Evolutionary conservation across 192 early-diverging fungal genomes (phyloP), one percentile per base, ranked within the genome.

Genomic region (Coemansia sp.): DNA sequence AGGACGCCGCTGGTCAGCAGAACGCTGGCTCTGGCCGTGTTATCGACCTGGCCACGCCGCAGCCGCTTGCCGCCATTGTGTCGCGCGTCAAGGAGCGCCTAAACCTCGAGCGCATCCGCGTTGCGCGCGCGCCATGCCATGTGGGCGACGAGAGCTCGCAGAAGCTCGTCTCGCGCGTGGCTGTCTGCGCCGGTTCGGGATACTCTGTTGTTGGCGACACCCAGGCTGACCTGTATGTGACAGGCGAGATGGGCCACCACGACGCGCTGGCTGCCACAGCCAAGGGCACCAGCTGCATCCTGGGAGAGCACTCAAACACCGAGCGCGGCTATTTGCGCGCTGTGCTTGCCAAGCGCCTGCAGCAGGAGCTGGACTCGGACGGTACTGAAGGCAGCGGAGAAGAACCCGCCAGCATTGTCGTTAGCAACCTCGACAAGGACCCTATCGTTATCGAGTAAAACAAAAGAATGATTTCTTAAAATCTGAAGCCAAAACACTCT

Each of bases 211-310:
- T 94, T 14, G 67, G 66, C 13, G 73, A 81, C 0, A 66, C 77
- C 0, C 3, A 72, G 15, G 89, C 93, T 4, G 95, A 96, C 73
- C 65, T 98, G 29, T 93, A 87, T 66, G 86, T 93, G 35, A 95
- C 96, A 9, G 96, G 95, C 14, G 96, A 98, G 84, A 93, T 98
- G 89, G 88, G 88, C 14, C 96, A 98, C 67, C 96, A 98, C 56
- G 93, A 95, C 45, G 88, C 95, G 5, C 84, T 98, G n/a, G 91
- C 87, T 25, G 91, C 93, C 13, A 60, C 91, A 6, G 88, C 87
- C 9, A 84, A 87, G 45, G 83, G 86, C 59, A 92, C 88, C 13
- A 92, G 91, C 62, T 92, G 95, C 4, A 85, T 98, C 40, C 80
- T 98, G 60, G 87, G 85, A 61, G 96, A 98, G 72, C 96, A 98